phyloP scores from a whole-genome alignment of 2,329 filamentous ascomycete species.

The Proliferodiscus dingleyae region DNA sequence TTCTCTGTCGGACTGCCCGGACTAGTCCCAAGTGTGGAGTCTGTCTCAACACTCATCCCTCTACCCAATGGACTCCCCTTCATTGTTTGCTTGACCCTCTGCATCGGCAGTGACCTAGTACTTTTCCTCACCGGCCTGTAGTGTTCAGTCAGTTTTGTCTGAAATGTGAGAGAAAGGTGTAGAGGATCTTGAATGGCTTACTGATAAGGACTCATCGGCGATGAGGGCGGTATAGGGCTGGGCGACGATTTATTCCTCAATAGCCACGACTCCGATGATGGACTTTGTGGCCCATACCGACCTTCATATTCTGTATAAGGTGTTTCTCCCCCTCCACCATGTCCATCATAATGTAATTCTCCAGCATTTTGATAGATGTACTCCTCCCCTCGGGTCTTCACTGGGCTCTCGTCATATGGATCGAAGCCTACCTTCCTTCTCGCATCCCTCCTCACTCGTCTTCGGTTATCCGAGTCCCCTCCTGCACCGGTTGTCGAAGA shows the following conservation, averaged over 20 bases:
- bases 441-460: constrained; percentile 55
- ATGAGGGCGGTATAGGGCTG: constrained; percentile 12
- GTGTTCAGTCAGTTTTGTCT: not conserved
- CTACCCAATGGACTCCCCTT: constrained; percentile 25
- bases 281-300: constrained; percentile 7
- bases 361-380: constrained; percentile 46
- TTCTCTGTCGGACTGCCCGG: constrained; percentile 21
- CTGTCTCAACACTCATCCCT: constrained; percentile 25
- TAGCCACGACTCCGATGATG: constrained; percentile 15
- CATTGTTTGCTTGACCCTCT: constrained; percentile 18
- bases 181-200: not conserved
- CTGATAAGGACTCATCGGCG: constrained; percentile 24
- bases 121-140: constrained; percentile 13
- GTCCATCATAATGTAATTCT: constrained; percentile 20
- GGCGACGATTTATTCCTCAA: constrained; percentile 14
- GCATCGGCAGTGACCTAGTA: constrained; percentile 23
- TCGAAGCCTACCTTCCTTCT: constrained; percentile 62
- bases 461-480: constrained; percentile 55
- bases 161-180: not conserved
- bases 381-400: constrained; percentile 59
- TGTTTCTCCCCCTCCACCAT: constrained; percentile 17
- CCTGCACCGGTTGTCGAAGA: constrained; percentile 62
- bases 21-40: constrained; percentile 29
- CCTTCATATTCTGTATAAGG: constrained; percentile 18
- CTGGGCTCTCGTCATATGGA: constrained; percentile 65